Base-by-base conservation (phyloP, 257 asterid genomes). In the Cruciata laevipes region DNA sequence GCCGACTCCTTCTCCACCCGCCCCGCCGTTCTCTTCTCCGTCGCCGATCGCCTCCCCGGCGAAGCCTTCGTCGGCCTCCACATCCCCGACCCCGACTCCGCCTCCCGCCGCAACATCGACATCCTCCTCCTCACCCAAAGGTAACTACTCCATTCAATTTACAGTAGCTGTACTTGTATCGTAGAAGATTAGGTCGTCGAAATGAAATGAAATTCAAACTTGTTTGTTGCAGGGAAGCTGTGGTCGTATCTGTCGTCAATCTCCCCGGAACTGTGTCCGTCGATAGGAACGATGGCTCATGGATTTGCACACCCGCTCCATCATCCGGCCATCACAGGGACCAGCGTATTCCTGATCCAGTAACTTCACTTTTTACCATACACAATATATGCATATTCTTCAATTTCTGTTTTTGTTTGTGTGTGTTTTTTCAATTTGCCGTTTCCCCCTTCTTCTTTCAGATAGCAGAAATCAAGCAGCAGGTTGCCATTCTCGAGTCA, bases 51-150 rank as follows among this genome's bases (percentile, higher is more conserved):
- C 18, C 62, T 62, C 77, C 83, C 85, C 38, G 83, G 89, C 74
- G 87, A 72, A 65, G 90, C 78, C 18, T 83, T 82, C 70, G 79
- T 83, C 1, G 97, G 95, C 38, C 96, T 91, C 63, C 90, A 75
- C 69, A 87, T 91, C 70, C 98, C 98, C 6, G 96, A 91, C 75
- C 78, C 74, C 16, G 95, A 83, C 80, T 81, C 98, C 14, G 91
- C 82, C 73, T 75, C 94, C 73, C 89, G 83, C 17, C 83, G 76
- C 78, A 83, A 82, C 71, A 83, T 91, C 70, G 96, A 91, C 79
- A 63, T 87, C 60, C 83, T 91, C 83, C 82, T 88, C 72, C 80
- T 91, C 74, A 87, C 89, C 73, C 61, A 73, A 6, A 74, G 80
- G 97, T 90, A 76, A n/a, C 10, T 53, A 7, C 59, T 51, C 25